phyloP scores from a whole-genome alignment of 306 rosid genomes.

The Purshia tridentata region DNA sequence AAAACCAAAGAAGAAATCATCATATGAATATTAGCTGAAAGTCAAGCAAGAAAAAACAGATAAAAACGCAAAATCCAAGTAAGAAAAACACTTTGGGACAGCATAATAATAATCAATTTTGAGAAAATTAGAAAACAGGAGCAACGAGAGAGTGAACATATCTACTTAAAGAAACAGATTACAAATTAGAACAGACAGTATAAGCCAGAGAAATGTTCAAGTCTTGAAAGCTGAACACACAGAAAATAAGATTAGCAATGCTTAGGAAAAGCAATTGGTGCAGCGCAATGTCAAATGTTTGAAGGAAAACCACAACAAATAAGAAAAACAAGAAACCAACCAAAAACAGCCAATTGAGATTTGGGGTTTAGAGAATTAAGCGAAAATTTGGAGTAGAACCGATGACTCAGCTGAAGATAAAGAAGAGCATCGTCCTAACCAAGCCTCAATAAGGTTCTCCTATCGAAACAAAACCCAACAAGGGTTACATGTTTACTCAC shows the following conservation, averaged over 20 bases:
- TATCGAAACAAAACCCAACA: neutral
- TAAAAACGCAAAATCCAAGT: neutral
- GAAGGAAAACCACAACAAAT: conserved; percentile 5
- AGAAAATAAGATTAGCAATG: neutral
- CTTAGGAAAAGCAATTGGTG: neutral
- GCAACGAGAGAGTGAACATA: neutral
- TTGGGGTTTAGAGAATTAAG: neutral
- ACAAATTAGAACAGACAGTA: neutral
- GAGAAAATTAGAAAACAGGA: neutral
- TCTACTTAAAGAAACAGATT: neutral
- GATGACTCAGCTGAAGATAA: neutral
- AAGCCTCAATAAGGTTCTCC: neutral
- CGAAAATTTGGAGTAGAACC: neutral
- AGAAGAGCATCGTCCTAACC: neutral
- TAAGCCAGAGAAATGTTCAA: neutral
- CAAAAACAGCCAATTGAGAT: neutral
- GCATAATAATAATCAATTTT: neutral
- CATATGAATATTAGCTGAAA: neutral
- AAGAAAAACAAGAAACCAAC: neutral
- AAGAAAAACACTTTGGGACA: neutral
- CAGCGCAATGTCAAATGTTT: conserved; percentile 5
- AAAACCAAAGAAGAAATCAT: conserved; percentile 7
- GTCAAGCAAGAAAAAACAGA: neutral
- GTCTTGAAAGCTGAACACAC: neutral
- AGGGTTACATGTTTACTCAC: neutral